Evolutionary conservation across 495 filamentous ascomycete genomes (phyloP).

Genomic region (Usnea hakonensis): DNA sequence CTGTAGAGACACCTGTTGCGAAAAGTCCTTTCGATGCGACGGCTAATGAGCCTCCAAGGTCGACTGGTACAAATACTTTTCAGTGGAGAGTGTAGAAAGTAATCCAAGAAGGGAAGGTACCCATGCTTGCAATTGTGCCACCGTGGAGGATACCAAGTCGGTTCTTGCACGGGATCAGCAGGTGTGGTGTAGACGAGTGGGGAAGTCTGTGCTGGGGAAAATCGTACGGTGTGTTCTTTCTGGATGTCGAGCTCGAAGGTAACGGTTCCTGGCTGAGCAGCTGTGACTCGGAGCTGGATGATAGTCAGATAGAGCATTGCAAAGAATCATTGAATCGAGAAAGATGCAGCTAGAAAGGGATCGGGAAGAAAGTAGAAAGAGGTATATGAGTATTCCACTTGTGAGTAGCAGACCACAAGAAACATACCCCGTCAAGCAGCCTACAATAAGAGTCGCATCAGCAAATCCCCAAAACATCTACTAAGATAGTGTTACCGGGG

Average conservation of each 20-base stretch:
- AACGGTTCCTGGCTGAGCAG: constrained; percentile 69
- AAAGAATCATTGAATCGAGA: constrained; percentile 38
- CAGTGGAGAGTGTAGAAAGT: background rate
- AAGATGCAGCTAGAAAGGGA: background rate
- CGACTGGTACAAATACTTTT: constrained; percentile 44
- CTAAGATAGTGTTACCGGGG: constrained; percentile 53
- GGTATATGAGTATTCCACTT: background rate
- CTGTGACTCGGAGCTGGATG: constrained; percentile 64
- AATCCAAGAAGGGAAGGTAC: constrained; percentile 30
- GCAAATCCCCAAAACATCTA: background rate
- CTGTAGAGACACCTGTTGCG: constrained; percentile 86
- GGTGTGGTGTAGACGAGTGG: background rate
- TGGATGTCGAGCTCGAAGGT: constrained; percentile 80
- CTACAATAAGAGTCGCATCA: constrained; percentile 8
- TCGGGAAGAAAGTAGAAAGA: background rate
- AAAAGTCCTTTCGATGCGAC: constrained; percentile 85
- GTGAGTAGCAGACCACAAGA: too few species aligned
- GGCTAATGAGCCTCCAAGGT: constrained; percentile 86
- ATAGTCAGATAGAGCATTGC: constrained; percentile 25
- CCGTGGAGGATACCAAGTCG: constrained; percentile 86
- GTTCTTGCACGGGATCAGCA: constrained; percentile 48
- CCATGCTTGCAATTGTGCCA: constrained; percentile 90
- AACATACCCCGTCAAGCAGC: constrained; percentile 30
- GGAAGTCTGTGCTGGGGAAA: background rate
- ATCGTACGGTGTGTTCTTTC: constrained; percentile 76